A percentile compares a stretch with the other conserved stretches of the same genome.
Evolutionary conservation across 352 stramenopile species (phyloP).

Genomic region (Globisporangium lucens): DNA sequence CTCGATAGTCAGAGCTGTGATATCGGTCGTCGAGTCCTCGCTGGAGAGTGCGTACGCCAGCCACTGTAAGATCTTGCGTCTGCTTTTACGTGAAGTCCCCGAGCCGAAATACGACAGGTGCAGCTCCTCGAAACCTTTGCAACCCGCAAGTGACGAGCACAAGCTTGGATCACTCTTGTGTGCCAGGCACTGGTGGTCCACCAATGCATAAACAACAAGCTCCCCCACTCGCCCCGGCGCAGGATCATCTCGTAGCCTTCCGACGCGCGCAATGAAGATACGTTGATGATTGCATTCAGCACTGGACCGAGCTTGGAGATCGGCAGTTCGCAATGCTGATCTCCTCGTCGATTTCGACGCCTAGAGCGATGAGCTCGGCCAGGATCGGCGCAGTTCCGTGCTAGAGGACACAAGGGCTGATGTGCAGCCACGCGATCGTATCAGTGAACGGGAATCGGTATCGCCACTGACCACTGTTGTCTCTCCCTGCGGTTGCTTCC

Average conservation of each 20-base stretch:
- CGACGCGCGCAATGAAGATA: neutral
- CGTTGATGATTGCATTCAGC: neutral
- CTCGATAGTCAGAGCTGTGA: neutral
- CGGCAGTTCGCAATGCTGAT: neutral
- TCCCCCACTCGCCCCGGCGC: neutral
- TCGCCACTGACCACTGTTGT: neutral
- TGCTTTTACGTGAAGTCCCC: neutral
- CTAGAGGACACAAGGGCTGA: neutral
- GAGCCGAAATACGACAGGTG: neutral
- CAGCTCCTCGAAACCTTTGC: neutral
- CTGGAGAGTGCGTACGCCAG: neutral
- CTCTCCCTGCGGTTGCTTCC: neutral
- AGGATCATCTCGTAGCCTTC: neutral
- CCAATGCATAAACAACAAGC: neutral
- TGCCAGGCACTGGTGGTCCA: neutral
- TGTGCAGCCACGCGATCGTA: neutral
- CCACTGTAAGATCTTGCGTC: neutral
- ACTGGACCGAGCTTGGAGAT: neutral
- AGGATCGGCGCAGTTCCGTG: neutral
- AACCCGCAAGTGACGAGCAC: neutral
- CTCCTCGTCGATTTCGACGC: neutral
- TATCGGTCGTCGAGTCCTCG: neutral
- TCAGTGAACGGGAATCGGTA: conserved; percentile 2
- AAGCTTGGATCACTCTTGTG: neutral
- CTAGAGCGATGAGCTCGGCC: neutral